phyloP scores from a whole-genome alignment of 441 rosid species.

The Gossypium aridum region DNA sequence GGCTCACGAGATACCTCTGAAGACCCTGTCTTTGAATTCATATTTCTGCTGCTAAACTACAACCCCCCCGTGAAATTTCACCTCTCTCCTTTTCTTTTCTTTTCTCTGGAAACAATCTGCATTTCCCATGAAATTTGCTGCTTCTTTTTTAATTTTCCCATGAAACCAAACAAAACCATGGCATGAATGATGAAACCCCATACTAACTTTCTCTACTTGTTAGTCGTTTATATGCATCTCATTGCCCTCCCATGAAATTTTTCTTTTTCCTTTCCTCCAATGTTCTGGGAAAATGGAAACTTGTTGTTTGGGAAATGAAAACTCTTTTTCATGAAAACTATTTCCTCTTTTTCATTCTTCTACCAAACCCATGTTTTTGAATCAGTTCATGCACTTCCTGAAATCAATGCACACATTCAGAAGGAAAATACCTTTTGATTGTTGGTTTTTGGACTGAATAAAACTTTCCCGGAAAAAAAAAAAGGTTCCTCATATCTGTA shows the following conservation, averaged over 20 bases:
- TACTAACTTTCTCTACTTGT: slow-evolving; percentile 13
- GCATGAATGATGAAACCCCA: slow-evolving; percentile 15
- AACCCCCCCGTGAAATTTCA: slow-evolving; percentile 24
- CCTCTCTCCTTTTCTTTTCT: not conserved
- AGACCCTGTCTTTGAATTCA: slow-evolving; percentile 40
- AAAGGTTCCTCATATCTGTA: too few relatives aligned
- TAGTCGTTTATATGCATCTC: slow-evolving; percentile 15
- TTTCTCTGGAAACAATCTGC: slow-evolving; percentile 18
- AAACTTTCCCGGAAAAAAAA: too few relatives aligned
- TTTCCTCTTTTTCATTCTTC: slow-evolving; percentile 22
- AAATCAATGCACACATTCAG: slow-evolving; percentile 92
- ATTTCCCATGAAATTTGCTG: slow-evolving; percentile 8
- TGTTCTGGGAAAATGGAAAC: slow-evolving; percentile 11
- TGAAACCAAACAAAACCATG: slow-evolving; percentile 14
- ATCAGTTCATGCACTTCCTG: slow-evolving; percentile 93
- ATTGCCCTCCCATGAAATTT: slow-evolving; percentile 12
- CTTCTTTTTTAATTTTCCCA: not conserved
- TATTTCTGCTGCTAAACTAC: slow-evolving; percentile 37
- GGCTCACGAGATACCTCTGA: slow-evolving; percentile 86
- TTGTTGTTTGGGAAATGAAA: slow-evolving; percentile 14
- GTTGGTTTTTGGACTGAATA: slow-evolving; percentile 25
- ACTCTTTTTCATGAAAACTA: slow-evolving; percentile 39
- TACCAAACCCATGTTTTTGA: slow-evolving; percentile 68
- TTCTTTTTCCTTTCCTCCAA: slow-evolving; percentile 5
- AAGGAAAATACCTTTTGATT: slow-evolving; percentile 47